Percentiles rank a stretch among this genome's conserved stretches.
phyloP scores from a whole-genome alignment of 2,329 filamentous ascomycete genomes.

The Colletotrichum godetiae region DNA sequence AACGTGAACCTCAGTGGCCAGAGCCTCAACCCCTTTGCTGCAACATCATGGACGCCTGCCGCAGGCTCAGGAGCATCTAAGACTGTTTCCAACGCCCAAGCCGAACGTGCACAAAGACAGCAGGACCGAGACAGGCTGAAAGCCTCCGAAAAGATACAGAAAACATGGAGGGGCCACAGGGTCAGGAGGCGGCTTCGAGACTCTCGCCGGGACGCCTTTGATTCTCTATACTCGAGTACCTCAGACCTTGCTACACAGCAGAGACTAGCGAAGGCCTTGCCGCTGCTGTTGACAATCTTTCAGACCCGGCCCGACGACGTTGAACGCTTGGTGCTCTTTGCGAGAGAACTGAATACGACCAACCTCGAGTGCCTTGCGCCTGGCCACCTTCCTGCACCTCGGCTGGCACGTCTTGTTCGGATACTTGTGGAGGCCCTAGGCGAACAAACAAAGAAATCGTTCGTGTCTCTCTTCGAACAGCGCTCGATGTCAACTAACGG shows the following conservation, averaged over 20 bases:
- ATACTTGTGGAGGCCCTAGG: conserved; percentile 51
- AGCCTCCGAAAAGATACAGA: conserved; percentile 80
- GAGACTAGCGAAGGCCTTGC: conserved; percentile 54
- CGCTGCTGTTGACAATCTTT: conserved; percentile 63
- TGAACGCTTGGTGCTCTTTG: conserved; percentile 57
- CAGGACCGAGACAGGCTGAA: conserved; percentile 82
- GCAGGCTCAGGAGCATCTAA: conserved; percentile 75
- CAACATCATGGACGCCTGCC: conserved; percentile 66
- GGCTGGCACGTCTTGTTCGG: conserved; percentile 48
- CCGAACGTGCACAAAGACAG: conserved; percentile 84
- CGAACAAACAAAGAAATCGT: conserved; percentile 9
- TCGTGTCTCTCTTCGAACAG: not conserved
- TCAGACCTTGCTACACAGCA: conserved; percentile 48
- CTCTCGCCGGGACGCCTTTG: conserved; percentile 70
- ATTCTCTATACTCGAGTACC: conserved; percentile 61
- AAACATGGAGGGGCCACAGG: conserved; percentile 82
- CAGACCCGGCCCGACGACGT: conserved; percentile 57
- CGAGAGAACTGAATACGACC: conserved; percentile 53
- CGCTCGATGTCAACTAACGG: not conserved
- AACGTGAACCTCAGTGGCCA: conserved; percentile 96
- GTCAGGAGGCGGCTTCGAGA: conserved; percentile 69
- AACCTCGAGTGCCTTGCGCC: conserved; percentile 50
- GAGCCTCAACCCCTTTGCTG: conserved; percentile 81
- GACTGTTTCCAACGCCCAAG: conserved; percentile 86
- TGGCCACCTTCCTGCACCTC: conserved; percentile 41